These are phyloP conservation scores for Xylaria digitata DNA, from an alignment of 2,329 filamentous ascomycete genomes.

Conservation along the genomic window DNA sequence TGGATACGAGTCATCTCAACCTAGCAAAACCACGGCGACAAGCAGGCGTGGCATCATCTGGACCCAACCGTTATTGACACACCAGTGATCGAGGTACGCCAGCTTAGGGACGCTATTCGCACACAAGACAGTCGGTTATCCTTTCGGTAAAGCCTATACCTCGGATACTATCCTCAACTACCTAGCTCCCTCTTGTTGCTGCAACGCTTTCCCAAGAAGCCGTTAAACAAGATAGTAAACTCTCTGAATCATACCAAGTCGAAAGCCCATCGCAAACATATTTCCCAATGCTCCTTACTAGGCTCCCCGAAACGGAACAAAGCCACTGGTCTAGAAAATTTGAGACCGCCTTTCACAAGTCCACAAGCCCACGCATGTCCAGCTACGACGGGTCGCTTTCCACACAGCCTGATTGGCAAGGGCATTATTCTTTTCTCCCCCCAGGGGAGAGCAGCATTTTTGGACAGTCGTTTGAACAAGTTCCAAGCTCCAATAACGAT, in stretches of 20 bases:
- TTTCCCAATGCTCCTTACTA: conserved; percentile 67
- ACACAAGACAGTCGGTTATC: background rate
- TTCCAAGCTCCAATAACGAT: conserved; percentile 51
- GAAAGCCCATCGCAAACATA: conserved; percentile 37
- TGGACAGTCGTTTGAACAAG: conserved; percentile 58
- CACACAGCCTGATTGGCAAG: conserved; percentile 68
- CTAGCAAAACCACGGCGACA: conserved; percentile 16
- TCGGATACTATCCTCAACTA: conserved; percentile 10
- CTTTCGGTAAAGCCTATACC: conserved; percentile 7
- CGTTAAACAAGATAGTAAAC: conserved; percentile 32
- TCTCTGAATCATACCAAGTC: conserved; percentile 31
- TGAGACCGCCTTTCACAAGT: conserved; percentile 59
- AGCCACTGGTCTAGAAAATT: conserved; percentile 68
- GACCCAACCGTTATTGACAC: conserved; percentile 1
- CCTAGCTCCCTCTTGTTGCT: conserved; percentile 12
- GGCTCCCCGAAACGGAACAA: conserved; percentile 64
- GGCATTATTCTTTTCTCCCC: conserved; percentile 63
- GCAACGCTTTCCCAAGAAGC: conserved; percentile 15
- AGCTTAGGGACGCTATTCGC: background rate
- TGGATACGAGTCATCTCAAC: conserved; percentile 2
- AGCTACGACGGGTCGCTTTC: conserved; percentile 65
- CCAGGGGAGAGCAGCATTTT: conserved; percentile 59
- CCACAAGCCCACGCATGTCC: conserved; percentile 67
- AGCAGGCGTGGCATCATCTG: background rate
- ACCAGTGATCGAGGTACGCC: conserved; percentile 10